These are phyloP conservation scores for Pyracantha coccinea DNA, from an alignment of 331 rosid species.

Conservation along the genomic window DNA sequence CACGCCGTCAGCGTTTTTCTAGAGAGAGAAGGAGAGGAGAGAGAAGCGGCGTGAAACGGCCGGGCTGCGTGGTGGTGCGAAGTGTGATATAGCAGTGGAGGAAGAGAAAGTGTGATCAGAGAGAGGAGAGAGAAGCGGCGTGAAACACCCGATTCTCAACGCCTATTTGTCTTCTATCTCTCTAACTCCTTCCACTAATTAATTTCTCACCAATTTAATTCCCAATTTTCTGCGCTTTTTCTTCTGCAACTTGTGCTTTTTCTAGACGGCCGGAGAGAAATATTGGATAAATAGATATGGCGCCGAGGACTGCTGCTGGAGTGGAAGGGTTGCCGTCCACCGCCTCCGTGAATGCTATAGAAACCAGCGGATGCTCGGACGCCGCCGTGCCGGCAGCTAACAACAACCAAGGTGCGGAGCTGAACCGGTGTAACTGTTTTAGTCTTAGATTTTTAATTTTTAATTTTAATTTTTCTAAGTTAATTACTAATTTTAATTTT, in stretches of 20 bases:
- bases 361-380: background rate
- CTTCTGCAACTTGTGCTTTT: background rate
- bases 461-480: background rate
- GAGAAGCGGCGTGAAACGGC: background rate
- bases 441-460: background rate
- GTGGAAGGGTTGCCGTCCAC: background rate
- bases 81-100: background rate
- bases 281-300: background rate
- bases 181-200: background rate
- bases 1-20: background rate
- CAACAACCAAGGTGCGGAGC: constrained; percentile 11
- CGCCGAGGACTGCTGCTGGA: background rate
- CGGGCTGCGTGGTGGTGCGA: background rate
- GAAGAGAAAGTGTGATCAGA: background rate
- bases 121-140: background rate
- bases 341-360: background rate
- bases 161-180: constrained; percentile 8
- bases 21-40: background rate
- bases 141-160: constrained; percentile 8
- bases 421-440: background rate
- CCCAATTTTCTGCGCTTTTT: background rate
- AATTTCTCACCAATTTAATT: background rate
- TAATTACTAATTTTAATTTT: background rate
- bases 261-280: background rate
- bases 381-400: background rate